Evolutionary conservation across 768 basidiomycete genomes (phyloP), one percentile per base, ranked within the genome.

Genomic region (Suillus subaureus): DNA sequence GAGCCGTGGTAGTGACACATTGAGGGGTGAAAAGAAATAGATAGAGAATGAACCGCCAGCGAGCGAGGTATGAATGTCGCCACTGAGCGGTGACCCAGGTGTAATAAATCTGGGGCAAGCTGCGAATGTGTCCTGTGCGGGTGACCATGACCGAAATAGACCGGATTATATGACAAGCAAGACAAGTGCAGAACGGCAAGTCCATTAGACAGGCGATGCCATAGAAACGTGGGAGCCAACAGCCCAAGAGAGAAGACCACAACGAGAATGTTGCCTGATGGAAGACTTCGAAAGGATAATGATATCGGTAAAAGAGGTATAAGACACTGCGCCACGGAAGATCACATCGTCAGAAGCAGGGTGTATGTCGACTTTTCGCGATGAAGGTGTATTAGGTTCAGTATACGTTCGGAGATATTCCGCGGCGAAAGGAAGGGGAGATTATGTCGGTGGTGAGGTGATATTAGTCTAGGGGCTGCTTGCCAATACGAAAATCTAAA

Each of bases 11-110:
- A 81, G 71, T 81, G 80, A 77, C 77, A 81, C 80, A 77, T 75
- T 81, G 80, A 76, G 70, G 68, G 71, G 67, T 69, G 69, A 62
- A 70, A 67, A 62, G 69, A 75, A 70, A 73, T 71, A 70, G 64
- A 63, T 67, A 42, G 62, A 70, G 51, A 70, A 68, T 62, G 63
- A 65, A 70, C 75, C 70, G 68, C 70, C 73, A 77, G 72, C 79
- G 71, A 75, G 75, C 75, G 81, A 81, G 78, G 79, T 77, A 83
- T 82, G 79, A 83, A 83, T 83, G 79, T 78, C 78, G 77, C 73
- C 69, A 76, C 73, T 71, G 70, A 73, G 67, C 67, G 64, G 69
- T 69, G 35, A 61, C 78, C 79, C 75, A 73, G 74, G 75, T 68
- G 69, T 70, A 70, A 57, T 47, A 55, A 40, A 69, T 69, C 72